These are phyloP conservation scores for Chalciporus chontae DNA, from an alignment of 768 basidiomycete genomes.

Conservation along the genomic window DNA sequence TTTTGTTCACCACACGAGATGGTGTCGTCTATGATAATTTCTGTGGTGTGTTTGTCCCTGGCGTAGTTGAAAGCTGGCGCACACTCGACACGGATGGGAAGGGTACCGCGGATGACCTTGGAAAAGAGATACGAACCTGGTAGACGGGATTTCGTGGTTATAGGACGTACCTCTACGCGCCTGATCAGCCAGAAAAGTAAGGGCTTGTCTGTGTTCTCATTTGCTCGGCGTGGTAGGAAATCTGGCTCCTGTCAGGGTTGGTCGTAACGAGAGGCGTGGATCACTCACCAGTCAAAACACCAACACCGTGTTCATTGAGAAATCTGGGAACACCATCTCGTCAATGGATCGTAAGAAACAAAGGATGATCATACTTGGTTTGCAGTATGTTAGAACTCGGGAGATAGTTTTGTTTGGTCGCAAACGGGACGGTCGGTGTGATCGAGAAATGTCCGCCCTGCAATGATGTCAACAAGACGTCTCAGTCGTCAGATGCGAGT, in stretches of 20 bases:
- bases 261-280: background rate
- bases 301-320: slow-evolving; percentile 85
- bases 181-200: slow-evolving; percentile 83
- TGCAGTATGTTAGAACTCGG: slow-evolving; percentile 82
- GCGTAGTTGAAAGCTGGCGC: slow-evolving; percentile 98
- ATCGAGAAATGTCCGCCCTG: slow-evolving; percentile 91
- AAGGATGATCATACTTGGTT: slow-evolving; percentile 54
- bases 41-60: slow-evolving; percentile 64
- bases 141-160: background rate
- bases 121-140: background rate
- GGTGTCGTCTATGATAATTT: slow-evolving; percentile 49
- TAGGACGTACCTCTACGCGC: slow-evolving; percentile 59
- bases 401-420: slow-evolving; percentile 79
- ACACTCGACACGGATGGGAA: slow-evolving; percentile 83
- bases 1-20: slow-evolving; percentile 39
- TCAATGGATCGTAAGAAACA: background rate
- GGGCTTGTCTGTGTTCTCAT: slow-evolving; percentile 45
- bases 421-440: slow-evolving; percentile 64
- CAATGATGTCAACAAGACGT: slow-evolving; percentile 1
- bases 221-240: slow-evolving; percentile 67
- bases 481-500: background rate
- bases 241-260: slow-evolving; percentile 40
- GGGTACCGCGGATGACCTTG: slow-evolving; percentile 75
- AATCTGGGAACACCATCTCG: slow-evolving; percentile 41
- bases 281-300: slow-evolving; percentile 66